phyloP scores from a whole-genome alignment of 169 alveolate species.

The Plasmodium blacklocki region DNA sequence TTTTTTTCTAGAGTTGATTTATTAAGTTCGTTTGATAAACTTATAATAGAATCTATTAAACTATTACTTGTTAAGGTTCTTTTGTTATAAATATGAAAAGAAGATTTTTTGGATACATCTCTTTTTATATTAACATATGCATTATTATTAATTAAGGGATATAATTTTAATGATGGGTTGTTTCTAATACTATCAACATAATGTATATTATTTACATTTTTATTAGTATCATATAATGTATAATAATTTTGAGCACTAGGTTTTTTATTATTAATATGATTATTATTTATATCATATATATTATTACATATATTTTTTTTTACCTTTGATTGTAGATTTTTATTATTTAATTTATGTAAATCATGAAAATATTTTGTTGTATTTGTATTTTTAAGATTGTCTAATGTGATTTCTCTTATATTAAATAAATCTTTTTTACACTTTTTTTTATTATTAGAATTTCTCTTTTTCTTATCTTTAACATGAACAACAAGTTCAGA shows the following conservation, averaged over 20 bases:
- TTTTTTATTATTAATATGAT: slow-evolving; percentile 11
- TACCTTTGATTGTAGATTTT: slow-evolving; percentile 3
- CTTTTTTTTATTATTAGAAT: slow-evolving; percentile 12
- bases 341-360: slow-evolving; percentile 25
- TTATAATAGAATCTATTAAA: slow-evolving; percentile 67
- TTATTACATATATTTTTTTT: slow-evolving; percentile 7
- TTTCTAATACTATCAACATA: background rate
- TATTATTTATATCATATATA: slow-evolving; percentile 9
- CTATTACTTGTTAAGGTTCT: slow-evolving; percentile 47
- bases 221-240: background rate
- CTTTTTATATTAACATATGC: slow-evolving; percentile 26
- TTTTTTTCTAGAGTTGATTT: slow-evolving; percentile 26
- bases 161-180: slow-evolving; percentile 7
- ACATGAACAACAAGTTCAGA: slow-evolving; percentile 31
- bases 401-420: slow-evolving; percentile 18
- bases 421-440: slow-evolving; percentile 18
- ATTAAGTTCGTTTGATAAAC: slow-evolving; percentile 52
- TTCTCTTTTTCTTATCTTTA: slow-evolving; percentile 43
- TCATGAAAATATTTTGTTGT: slow-evolving; percentile 2
- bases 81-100: background rate
- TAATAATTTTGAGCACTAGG: background rate
- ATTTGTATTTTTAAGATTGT: slow-evolving; percentile 19
- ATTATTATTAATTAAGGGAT: slow-evolving; percentile 12
- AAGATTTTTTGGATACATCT: background rate
- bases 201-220: slow-evolving; percentile 19